Evolutionary conservation across 441 rosid genomes (phyloP).

Genomic region (Erysimum cheiri): DNA sequence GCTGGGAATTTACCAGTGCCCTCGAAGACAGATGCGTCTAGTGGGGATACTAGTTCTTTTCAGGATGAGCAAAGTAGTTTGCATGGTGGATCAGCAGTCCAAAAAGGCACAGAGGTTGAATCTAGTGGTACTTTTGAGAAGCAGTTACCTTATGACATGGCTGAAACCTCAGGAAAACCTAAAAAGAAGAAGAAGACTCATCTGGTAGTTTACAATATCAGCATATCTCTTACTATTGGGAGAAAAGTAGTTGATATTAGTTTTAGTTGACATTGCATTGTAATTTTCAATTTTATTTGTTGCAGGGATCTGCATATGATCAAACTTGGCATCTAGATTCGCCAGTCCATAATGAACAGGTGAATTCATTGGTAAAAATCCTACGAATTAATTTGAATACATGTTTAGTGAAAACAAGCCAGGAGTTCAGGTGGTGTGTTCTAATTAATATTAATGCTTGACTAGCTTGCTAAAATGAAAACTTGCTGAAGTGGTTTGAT

Average conservation of each 20-base stretch:
- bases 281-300: constrained; percentile 45
- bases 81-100: constrained; percentile 80
- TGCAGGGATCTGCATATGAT: constrained; percentile 84
- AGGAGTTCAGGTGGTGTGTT: constrained; percentile 25
- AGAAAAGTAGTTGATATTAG: constrained; percentile 24
- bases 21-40: constrained; percentile 86
- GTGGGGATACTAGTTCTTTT: constrained; percentile 96
- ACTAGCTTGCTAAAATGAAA: constrained; percentile 30
- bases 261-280: constrained; percentile 29
- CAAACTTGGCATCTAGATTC: constrained; percentile 86
- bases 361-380: constrained; percentile 41
- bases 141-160: constrained; percentile 71
- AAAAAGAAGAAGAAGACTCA: constrained; percentile 87
- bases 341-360: constrained; percentile 77
- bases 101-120: constrained; percentile 87
- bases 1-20: constrained; percentile 60
- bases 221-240: constrained; percentile 37
- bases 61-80: constrained; percentile 95
- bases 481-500: constrained; percentile 30
- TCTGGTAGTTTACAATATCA: constrained; percentile 62
- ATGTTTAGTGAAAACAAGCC: constrained; percentile 12
- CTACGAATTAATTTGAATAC: constrained; percentile 20
- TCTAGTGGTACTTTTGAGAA: constrained; percentile 77
- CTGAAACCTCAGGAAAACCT: constrained; percentile 81
- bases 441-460: constrained; percentile 10